Percentiles rank a stretch among this genome's conserved stretches.
Evolutionary conservation across 2,329 filamentous ascomycete species (phyloP).

Genomic region (Bipolaris victoriae): DNA sequence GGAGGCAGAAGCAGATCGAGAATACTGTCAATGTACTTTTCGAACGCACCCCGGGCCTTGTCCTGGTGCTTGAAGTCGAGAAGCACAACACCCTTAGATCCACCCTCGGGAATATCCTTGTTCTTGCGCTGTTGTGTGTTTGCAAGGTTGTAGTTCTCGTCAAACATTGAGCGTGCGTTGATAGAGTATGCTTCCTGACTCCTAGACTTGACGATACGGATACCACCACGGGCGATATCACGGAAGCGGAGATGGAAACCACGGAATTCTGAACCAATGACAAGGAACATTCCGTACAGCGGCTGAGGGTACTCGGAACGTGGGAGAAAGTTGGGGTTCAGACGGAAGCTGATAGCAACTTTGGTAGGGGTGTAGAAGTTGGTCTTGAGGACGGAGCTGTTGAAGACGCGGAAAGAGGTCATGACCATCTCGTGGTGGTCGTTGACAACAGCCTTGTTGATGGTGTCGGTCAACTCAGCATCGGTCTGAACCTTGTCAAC

Average conservation of each 20-base stretch:
- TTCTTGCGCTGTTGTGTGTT: constrained; percentile 99
- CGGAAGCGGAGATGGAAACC: constrained; percentile 98
- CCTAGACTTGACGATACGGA: constrained; percentile 97
- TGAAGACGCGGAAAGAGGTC: constrained; percentile 95
- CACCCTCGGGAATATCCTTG: constrained; percentile 98
- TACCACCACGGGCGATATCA: constrained; percentile 94
- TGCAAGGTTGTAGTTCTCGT: constrained; percentile 97
- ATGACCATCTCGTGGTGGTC: constrained; percentile 99
- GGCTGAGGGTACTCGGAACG: constrained; percentile 90
- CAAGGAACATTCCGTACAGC: constrained; percentile 97
- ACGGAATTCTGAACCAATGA: constrained; percentile 94
- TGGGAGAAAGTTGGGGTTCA: constrained; percentile 88
- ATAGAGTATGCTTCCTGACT: constrained; percentile 96
- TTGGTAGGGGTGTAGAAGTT: constrained; percentile 99
- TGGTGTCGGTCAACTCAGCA: constrained; percentile 47
- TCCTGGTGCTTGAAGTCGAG: constrained; percentile 94
- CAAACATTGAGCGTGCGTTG: constrained; percentile 94
- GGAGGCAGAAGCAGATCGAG: constrained; percentile 91
- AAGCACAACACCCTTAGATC: constrained; percentile 96
- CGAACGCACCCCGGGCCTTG: constrained; percentile 88
- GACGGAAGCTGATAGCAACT: constrained; percentile 93
- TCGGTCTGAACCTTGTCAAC: constrained; percentile 64
- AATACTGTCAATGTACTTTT: constrained; percentile 99
- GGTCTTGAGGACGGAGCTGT: constrained; percentile 90
- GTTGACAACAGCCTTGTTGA: constrained; percentile 61